phyloP scores from a whole-genome alignment of 306 rosid genomes.

The Glycine soja region DNA sequence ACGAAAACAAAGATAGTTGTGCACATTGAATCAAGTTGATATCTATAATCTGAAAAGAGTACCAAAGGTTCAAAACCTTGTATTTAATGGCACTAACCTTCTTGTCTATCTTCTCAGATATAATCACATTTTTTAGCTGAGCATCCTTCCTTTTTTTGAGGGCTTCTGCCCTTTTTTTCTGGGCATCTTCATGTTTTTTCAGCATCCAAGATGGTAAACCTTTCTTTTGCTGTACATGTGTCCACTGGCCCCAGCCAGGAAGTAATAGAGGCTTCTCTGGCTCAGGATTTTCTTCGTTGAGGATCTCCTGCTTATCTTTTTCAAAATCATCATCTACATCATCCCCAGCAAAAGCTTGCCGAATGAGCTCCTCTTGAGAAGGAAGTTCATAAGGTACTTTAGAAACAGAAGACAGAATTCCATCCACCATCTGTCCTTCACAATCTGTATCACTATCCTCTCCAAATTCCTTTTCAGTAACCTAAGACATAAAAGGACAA shows the following conservation, averaged over 20 bases:
- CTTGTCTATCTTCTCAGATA: slow-evolving; percentile 84
- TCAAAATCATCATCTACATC: slow-evolving; percentile 91
- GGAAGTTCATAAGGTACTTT: slow-evolving; percentile 80
- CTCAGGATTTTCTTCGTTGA: slow-evolving; percentile 86
- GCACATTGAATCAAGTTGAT: slow-evolving; percentile 29
- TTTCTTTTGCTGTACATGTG: slow-evolving; percentile 77
- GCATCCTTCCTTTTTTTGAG: slow-evolving; percentile 88
- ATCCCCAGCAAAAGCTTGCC: slow-evolving; percentile 88
- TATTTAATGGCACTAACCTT: slow-evolving; percentile 63
- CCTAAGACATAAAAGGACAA: slow-evolving; percentile 49
- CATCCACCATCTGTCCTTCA: slow-evolving; percentile 85
- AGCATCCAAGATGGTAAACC: slow-evolving; percentile 89
- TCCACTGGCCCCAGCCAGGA: slow-evolving; percentile 99
- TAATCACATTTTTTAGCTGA: slow-evolving; percentile 75
- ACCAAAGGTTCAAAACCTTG: slow-evolving; percentile 14
- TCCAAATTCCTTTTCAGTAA: slow-evolving; percentile 55
- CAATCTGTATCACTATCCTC: slow-evolving; percentile 77
- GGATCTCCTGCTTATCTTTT: slow-evolving; percentile 68
- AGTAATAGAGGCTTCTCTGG: slow-evolving; percentile 83
- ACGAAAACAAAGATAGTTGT: neutral
- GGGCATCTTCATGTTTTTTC: slow-evolving; percentile 73
- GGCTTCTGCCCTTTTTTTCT: slow-evolving; percentile 77
- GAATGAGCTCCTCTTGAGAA: slow-evolving; percentile 86
- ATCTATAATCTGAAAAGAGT: neutral
- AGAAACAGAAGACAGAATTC: slow-evolving; percentile 65